Evolutionary conservation across 2,329 filamentous ascomycete species (phyloP), one percentile per base, ranked within the genome.

Genomic region (Catunica adiposa): DNA sequence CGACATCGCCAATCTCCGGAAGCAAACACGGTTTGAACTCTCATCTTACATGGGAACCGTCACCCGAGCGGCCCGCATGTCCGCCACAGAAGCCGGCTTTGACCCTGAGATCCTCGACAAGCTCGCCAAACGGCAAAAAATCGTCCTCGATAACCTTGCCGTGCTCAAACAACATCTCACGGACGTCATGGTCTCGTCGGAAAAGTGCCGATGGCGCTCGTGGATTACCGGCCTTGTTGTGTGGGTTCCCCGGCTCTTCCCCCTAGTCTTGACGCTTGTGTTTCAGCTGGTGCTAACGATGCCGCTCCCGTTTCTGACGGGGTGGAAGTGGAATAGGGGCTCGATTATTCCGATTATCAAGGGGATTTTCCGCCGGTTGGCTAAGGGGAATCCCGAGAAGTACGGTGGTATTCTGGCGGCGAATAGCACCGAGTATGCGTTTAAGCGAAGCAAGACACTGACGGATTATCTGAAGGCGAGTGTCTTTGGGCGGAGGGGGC

Each of bases 401-500:
- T 29, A 23, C 2, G 34, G 29, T 11, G 51, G 37, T 34, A 31
- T 44, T 46, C 47, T 52, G 7, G 53, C 53, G 15, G 56, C 53
- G 59, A 79, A 76, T 63, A 70, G 73, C 60, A 80, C 77, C 25
- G 77, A 80, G 66, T 76, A 79, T 61, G 77, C 77, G 29, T 80
- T 78, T 63, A 66, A 64, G 25, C 70, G 69, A 61, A 76, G 74
- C 64, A 72, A 71, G 63, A 67, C 69, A 1, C 69, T 80, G 3
- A 65, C 79, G 26, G 61, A 69, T 2, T 71, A 76, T 53, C 76
- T 80, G 62, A 67, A 73, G 55, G 64, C 68, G 48, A 68, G 70
- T 5, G 63, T 75, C 1, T 65, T 70, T 8, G 70, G 73, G 3
- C 69, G 67, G 14, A 71, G 71, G 14, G 42, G 56, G 22, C 63